Conservation (phyloP, 176 grass and related monocot species). For the Miscanthus lutarioriparius region DNA sequence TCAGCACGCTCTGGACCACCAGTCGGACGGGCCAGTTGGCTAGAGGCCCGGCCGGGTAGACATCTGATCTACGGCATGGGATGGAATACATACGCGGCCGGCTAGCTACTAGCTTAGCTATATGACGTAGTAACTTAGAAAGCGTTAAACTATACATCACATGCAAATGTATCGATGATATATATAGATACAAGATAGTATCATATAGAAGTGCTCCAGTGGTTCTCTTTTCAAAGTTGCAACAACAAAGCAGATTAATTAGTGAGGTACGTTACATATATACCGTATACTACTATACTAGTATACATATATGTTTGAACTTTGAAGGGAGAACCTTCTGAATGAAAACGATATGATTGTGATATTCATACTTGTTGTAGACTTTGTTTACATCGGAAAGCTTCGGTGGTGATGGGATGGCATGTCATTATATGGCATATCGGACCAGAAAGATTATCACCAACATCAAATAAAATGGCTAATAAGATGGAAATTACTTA, state of each 20-base stretch:
- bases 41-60: constrained; percentile 24
- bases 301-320: not conserved
- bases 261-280: not conserved
- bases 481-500: not conserved
- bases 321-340: not conserved
- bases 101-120: not conserved
- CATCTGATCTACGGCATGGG: not conserved
- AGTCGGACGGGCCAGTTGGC: constrained; percentile 7
- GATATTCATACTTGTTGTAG: not conserved
- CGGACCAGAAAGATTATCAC: not conserved
- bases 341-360: not conserved
- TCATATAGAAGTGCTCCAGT: not conserved
- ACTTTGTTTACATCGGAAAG: not conserved
- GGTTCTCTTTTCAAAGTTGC: not conserved
- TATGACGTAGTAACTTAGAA: constrained; percentile 1
- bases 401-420: not conserved
- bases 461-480: not conserved
- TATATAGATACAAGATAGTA: not conserved
- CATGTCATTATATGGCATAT: not conserved
- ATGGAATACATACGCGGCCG: not conserved
- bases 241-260: not conserved
- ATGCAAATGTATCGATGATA: not conserved
- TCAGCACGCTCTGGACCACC: constrained; percentile 50
- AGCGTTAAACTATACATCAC: not conserved
- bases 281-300: not conserved